Conservation (phyloP, 2,329 filamentous ascomycete species). For the Myriangium duriaei region DNA sequence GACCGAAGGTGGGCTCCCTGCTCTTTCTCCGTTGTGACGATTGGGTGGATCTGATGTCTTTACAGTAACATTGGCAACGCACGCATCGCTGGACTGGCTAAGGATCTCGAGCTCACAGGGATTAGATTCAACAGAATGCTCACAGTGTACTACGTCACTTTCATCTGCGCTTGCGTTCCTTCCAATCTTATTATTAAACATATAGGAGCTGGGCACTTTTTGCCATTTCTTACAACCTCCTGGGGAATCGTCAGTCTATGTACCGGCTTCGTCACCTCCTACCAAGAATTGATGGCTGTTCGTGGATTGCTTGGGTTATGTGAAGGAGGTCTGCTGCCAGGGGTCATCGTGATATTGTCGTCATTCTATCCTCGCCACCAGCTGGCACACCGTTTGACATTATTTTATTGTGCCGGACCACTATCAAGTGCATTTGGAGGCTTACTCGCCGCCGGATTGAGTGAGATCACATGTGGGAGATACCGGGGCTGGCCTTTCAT, state of each 20-base stretch:
- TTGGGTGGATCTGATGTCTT: neutral
- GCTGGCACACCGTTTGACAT: slow-evolving; percentile 28
- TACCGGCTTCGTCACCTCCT: slow-evolving; percentile 31
- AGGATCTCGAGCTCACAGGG: slow-evolving; percentile 27
- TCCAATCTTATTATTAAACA: slow-evolving; percentile 24
- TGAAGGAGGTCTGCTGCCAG: slow-evolving; percentile 27
- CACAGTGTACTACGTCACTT: slow-evolving; percentile 33
- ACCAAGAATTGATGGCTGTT: slow-evolving; percentile 28
- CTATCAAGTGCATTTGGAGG: slow-evolving; percentile 31
- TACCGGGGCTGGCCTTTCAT: slow-evolving; percentile 30
- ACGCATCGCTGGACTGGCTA: slow-evolving; percentile 28
- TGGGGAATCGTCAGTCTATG: slow-evolving; percentile 30
- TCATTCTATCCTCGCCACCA: slow-evolving; percentile 32
- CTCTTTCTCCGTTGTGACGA: too few relatives aligned
- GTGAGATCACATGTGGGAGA: slow-evolving; percentile 24
- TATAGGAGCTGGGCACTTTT: slow-evolving; percentile 29
- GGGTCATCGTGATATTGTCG: slow-evolving; percentile 27
- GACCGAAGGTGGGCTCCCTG: slow-evolving; percentile 21
- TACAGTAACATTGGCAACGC: slow-evolving; percentile 30
- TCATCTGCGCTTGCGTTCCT: slow-evolving; percentile 26
- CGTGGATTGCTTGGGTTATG: slow-evolving; percentile 30
- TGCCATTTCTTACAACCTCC: slow-evolving; percentile 27
- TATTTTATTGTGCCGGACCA: slow-evolving; percentile 26
- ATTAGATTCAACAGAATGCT: slow-evolving; percentile 32
- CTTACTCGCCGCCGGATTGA: slow-evolving; percentile 30